Percentiles rank a stretch among this genome's conserved stretches.
These are phyloP conservation scores for Thermochaetoides thermophila DNA, from an alignment of 495 filamentous ascomycete species.

Conservation along the genomic window DNA sequence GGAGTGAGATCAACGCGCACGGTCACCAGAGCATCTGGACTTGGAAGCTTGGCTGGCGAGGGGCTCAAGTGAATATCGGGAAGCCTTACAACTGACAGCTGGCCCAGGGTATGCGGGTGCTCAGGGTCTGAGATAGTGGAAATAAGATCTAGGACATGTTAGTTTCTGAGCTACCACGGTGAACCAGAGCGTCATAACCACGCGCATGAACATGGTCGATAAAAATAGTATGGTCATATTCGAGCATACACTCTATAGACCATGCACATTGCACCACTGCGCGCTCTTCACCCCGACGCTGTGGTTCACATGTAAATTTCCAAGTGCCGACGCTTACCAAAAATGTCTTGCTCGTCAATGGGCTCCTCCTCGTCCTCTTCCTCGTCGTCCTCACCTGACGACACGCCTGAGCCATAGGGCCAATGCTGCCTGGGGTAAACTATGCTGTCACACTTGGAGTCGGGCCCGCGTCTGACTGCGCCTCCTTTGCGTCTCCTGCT, in stretches of 20 bases:
- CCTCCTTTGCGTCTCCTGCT: constrained; percentile 36
- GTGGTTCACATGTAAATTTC: too few relatives aligned
- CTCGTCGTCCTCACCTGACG: constrained; percentile 20
- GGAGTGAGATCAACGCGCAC: constrained; percentile 72
- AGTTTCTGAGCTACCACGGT: too few relatives aligned
- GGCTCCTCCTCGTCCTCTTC: constrained; percentile 47
- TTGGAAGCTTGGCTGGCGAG: constrained; percentile 36
- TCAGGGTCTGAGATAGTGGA: constrained; percentile 90
- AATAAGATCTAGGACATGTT: constrained; percentile 61
- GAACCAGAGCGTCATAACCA: too few relatives aligned
- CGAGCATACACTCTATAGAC: too few relatives aligned
- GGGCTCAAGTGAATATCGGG: constrained; percentile 74
- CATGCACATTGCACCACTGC: too few relatives aligned
- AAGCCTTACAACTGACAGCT: constrained; percentile 83
- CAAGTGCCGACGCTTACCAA: constrained; percentile 55
- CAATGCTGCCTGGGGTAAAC: constrained; percentile 20
- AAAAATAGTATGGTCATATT: too few relatives aligned
- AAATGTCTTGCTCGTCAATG: constrained; percentile 94
- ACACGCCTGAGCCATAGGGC: constrained; percentile 15
- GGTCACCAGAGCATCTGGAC: constrained; percentile 27
- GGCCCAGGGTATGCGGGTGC: constrained; percentile 83
- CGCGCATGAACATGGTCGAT: too few relatives aligned
- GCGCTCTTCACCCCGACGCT: too few relatives aligned
- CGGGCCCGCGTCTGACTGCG: constrained; percentile 13
- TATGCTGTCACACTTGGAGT: constrained; percentile 22